Evolutionary conservation across 495 filamentous ascomycete species (phyloP).

Genomic region (Xylaria venustula): DNA sequence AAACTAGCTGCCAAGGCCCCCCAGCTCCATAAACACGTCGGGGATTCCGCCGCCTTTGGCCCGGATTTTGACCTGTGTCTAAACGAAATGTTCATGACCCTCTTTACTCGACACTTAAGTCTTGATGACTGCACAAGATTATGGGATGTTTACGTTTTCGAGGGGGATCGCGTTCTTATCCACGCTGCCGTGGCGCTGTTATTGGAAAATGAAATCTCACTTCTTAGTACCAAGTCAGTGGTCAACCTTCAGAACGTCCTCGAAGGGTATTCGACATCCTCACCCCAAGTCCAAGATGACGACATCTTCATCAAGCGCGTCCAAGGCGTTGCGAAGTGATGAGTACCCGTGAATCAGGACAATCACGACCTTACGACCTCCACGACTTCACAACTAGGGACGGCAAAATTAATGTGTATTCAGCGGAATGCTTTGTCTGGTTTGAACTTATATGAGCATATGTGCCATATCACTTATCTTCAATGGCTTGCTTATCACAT

Average conservation of each 20-base stretch:
- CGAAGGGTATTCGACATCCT: constrained; percentile 1
- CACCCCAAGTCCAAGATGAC: neutral
- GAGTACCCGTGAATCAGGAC: too few species aligned
- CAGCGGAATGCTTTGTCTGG: too few species aligned
- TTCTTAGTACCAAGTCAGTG: constrained; percentile 34
- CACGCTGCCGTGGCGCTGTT: constrained; percentile 75
- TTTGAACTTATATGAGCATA: too few species aligned
- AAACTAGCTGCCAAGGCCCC: constrained; percentile 72
- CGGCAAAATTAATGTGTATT: too few species aligned
- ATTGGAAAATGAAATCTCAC: constrained; percentile 41
- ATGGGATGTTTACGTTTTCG: constrained; percentile 94
- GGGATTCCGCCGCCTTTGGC: constrained; percentile 31
- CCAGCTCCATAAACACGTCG: constrained; percentile 67
- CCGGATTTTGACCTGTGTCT: constrained; percentile 50
- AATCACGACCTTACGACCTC: too few species aligned
- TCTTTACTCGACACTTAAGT: constrained; percentile 54
- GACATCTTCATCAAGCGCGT: constrained; percentile 9
- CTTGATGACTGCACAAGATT: constrained; percentile 75
- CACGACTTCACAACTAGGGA: too few species aligned
- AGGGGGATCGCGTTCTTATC: constrained; percentile 80
- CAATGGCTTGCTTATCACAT: too few species aligned
- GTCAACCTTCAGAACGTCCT: constrained; percentile 35
- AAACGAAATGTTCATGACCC: constrained; percentile 47
- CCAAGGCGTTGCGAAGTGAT: neutral
- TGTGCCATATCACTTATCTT: too few species aligned